Percentiles rank a stretch among this genome's conserved stretches.
Evolutionary conservation across 495 filamentous ascomycete species (phyloP).

Genomic region (Rostrohypoxylon terebratum): DNA sequence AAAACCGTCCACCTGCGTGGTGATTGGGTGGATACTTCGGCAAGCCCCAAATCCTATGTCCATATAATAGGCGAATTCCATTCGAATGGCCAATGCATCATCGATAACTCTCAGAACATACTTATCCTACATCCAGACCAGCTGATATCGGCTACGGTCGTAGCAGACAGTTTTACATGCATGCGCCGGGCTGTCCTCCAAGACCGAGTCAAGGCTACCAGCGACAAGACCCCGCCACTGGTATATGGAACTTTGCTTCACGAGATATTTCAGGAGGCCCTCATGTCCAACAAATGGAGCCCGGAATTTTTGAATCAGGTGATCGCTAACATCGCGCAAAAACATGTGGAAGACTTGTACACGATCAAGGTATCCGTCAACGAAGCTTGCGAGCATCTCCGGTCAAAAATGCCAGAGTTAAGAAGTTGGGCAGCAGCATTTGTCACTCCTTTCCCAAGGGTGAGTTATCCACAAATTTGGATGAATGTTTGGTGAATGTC

Average conservation of each 20-base stretch:
- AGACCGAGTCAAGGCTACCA: conserved; percentile 89
- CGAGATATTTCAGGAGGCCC: conserved; percentile 90
- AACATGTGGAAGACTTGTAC: conserved; percentile 87
- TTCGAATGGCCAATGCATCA: conserved; percentile 71
- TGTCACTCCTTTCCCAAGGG: conserved; percentile 76
- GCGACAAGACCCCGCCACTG: conserved; percentile 77
- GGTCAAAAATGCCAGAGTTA: conserved; percentile 80
- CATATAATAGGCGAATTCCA: conserved; percentile 88
- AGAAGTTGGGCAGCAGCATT: conserved; percentile 86
- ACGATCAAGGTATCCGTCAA: conserved; percentile 78
- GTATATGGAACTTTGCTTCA: conserved; percentile 93
- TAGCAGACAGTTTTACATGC: conserved; percentile 93
- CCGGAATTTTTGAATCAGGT: conserved; percentile 68
- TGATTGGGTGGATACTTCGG: conserved; percentile 84
- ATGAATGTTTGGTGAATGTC: background rate
- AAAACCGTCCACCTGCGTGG: conserved; percentile 82
- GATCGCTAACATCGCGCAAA: conserved; percentile 72
- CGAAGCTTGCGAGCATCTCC: conserved; percentile 79
- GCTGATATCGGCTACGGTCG: conserved; percentile 90
- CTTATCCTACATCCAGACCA: conserved; percentile 96
- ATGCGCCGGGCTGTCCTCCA: conserved; percentile 90
- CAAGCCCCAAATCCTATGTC: conserved; percentile 76
- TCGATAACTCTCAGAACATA: conserved; percentile 82
- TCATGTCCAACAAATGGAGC: conserved; percentile 87
- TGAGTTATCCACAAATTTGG: conserved; percentile 52